A percentile compares a stretch with the other conserved stretches of the same genome.
These are phyloP conservation scores for Candida quercuum DNA, from an alignment of 805 yeast species.

Conservation along the genomic window DNA sequence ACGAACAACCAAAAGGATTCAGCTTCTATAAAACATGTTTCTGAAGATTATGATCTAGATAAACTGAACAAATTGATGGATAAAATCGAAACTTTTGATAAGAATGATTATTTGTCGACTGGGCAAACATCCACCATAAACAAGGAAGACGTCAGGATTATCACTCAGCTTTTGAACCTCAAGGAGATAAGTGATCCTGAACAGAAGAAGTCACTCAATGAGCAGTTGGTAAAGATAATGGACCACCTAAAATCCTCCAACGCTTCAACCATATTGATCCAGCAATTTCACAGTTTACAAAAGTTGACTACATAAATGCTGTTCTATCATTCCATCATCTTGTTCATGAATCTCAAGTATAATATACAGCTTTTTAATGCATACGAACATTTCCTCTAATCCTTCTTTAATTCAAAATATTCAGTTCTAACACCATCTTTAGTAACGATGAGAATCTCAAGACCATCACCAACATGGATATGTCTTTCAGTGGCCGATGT, in stretches of 20 bases:
- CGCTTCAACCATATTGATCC: constrained; percentile 5
- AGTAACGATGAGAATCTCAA: constrained; percentile 85
- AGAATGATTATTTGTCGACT: constrained; percentile 4
- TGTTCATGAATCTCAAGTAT: not conserved
- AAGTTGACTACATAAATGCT: too few relatives aligned
- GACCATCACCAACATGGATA: constrained; percentile 95
- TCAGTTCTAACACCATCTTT: constrained; percentile 88
- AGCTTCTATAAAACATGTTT: not conserved
- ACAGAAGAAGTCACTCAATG: not conserved
- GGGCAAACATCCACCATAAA: too few relatives aligned
- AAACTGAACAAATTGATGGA: constrained; percentile 17
- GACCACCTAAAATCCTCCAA: constrained; percentile 1
- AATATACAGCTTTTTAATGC: too few relatives aligned
- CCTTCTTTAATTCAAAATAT: constrained; percentile 82
- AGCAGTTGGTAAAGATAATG: constrained; percentile 9
- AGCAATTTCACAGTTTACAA: constrained; percentile 12
- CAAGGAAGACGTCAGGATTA: too few relatives aligned
- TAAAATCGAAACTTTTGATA: constrained; percentile 16
- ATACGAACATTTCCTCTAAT: constrained; percentile 39
- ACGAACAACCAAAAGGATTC: not conserved
- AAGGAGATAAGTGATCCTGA: not conserved
- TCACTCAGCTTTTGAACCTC: not conserved
- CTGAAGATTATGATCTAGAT: constrained; percentile 6
- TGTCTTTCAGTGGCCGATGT: constrained; percentile 97
- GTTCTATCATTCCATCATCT: too few relatives aligned